phyloP scores from a whole-genome alignment of 805 yeast species.

The Ogataea methanolica region DNA sequence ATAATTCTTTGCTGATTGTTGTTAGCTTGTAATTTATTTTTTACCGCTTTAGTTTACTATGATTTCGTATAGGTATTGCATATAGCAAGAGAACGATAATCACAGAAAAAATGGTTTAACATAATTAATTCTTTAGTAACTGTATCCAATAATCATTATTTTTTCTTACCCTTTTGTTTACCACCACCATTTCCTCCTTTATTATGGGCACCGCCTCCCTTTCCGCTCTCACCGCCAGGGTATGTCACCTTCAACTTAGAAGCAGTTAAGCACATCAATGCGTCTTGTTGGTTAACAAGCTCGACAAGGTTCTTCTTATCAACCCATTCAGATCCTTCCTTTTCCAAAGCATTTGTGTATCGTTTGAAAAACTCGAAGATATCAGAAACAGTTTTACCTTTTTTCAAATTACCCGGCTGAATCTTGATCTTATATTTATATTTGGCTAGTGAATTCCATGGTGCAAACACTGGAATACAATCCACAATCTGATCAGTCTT shows the following conservation, averaged over 20 bases:
- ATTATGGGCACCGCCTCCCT: constrained; percentile 1
- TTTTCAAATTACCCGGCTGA: constrained; percentile 75
- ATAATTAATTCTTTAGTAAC: no score
- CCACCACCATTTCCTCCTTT: constrained; percentile 4
- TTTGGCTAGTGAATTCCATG: constrained; percentile 77
- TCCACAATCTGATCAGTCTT: constrained; percentile 50
- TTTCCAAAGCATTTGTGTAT: constrained; percentile 21
- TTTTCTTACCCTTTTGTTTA: constrained; percentile 19
- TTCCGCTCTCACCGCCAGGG: constrained; percentile 40
- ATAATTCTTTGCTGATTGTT: background rate
- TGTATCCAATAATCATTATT: constrained; percentile 11
- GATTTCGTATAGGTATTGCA: background rate
- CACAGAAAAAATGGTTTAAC: background rate
- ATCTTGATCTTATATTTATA: constrained; percentile 79
- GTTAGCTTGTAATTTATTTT: background rate
- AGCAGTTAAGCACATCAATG: constrained; percentile 64
- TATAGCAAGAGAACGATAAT: background rate
- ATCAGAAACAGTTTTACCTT: constrained; percentile 81
- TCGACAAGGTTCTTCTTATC: constrained; percentile 56
- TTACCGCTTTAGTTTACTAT: background rate
- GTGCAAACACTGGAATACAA: constrained; percentile 85
- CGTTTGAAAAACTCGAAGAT: constrained; percentile 52
- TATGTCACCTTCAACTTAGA: constrained; percentile 62
- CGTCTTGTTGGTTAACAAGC: constrained; percentile 56
- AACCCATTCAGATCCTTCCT: constrained; percentile 58